phyloP scores from a whole-genome alignment of 2,329 filamentous ascomycete species.

The Colletotrichum melonis region DNA sequence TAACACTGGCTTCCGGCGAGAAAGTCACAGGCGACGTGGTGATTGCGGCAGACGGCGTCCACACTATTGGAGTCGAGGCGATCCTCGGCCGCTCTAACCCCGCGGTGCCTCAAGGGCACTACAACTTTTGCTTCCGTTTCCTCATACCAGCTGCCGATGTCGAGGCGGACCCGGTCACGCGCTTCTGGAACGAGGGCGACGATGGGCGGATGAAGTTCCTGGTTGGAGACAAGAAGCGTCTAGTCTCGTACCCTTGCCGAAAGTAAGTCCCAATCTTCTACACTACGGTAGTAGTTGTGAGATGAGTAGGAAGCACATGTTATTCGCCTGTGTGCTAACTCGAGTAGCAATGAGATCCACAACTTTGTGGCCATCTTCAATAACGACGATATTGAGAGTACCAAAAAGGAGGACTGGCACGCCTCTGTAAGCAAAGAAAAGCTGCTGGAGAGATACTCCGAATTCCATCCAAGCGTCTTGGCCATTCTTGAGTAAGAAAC shows the following conservation, averaged over 20 bases:
- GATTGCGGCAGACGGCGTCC: conserved; percentile 57
- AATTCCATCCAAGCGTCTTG: conserved; percentile 41
- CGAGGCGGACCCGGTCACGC: conserved; percentile 45
- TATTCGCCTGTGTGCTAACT: background rate
- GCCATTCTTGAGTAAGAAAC: conserved; percentile 41
- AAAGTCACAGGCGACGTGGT: conserved; percentile 49
- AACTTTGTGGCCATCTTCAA: conserved; percentile 50
- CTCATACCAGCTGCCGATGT: conserved; percentile 44
- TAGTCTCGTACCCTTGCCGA: conserved; percentile 48
- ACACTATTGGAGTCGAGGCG: conserved; percentile 44
- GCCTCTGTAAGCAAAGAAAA: conserved; percentile 43
- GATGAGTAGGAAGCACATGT: background rate
- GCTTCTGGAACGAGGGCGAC: conserved; percentile 42
- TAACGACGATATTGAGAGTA: conserved; percentile 37
- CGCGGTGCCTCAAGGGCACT: conserved; percentile 41
- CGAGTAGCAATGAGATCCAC: conserved; percentile 44
- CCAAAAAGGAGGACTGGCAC: conserved; percentile 44
- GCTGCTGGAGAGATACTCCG: conserved; percentile 43
- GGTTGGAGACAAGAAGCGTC: conserved; percentile 39
- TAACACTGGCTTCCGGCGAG: conserved; percentile 44
- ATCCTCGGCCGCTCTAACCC: conserved; percentile 43
- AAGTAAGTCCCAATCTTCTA: conserved; percentile 38
- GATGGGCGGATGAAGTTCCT: conserved; percentile 38
- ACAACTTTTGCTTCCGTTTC: conserved; percentile 51
- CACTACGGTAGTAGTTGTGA: too few species aligned